Percentiles rank a stretch among this genome's conserved stretches.
These are phyloP conservation scores for Aureobasidium sp. DNA, from an alignment of 2,329 filamentous ascomycete genomes.

Conservation along the genomic window DNA sequence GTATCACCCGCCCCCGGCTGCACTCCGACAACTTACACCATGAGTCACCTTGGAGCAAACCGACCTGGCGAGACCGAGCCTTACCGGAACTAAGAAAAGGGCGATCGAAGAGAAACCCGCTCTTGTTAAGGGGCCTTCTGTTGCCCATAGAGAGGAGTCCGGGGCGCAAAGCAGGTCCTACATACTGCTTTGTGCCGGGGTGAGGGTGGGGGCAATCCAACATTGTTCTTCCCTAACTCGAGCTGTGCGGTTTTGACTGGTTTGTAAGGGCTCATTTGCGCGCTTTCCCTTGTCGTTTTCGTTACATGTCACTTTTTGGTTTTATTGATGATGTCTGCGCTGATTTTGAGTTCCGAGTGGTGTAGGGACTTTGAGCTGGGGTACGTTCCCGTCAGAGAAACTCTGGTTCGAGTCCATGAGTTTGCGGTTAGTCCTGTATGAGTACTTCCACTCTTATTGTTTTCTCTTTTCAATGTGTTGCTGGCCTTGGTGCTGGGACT, in stretches of 20 bases:
- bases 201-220: too few species aligned
- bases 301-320: background rate
- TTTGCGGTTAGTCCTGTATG: background rate
- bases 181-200: too few species aligned
- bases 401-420: background rate
- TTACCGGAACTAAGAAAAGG: too few species aligned
- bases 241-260: background rate
- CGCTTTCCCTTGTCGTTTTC: background rate
- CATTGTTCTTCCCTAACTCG: too few species aligned
- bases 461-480: conserved; percentile 5
- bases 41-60: background rate
- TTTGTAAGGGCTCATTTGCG: background rate
- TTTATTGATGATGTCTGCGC: conserved; percentile 1
- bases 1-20: too few species aligned
- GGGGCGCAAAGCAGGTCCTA: too few species aligned
- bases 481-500: background rate
- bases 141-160: too few species aligned
- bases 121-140: too few species aligned
- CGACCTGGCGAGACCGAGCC: background rate
- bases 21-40: background rate
- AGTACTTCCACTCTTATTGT: background rate
- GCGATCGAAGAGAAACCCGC: too few species aligned
- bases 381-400: background rate
- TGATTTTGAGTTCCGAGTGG: background rate
- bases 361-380: background rate